Conservation (phyloP, 805 yeast species). For the Nakazawaea populi region DNA sequence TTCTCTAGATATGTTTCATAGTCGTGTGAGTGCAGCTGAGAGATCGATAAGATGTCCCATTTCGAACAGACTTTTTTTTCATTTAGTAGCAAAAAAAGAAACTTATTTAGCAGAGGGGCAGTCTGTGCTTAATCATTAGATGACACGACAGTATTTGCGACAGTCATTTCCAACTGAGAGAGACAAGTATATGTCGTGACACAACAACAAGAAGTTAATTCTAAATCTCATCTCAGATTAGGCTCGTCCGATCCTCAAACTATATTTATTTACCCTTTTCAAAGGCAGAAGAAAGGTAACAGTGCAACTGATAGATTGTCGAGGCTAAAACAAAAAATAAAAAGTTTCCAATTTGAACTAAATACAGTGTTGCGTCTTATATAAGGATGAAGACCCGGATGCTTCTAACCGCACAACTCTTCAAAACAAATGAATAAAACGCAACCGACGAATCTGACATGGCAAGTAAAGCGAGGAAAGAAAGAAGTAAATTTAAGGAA, state of each 20-base stretch:
- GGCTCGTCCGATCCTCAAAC: neutral
- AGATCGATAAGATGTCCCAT: no score
- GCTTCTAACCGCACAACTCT: neutral
- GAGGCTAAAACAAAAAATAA: no score
- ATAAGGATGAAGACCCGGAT: neutral
- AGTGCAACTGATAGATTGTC: no score
- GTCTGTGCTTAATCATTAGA: neutral
- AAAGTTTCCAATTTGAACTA: no score
- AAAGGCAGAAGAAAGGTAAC: no score
- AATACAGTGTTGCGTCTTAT: no score
- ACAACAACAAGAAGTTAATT: neutral
- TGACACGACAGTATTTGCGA: neutral
- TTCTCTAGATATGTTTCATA: no score
- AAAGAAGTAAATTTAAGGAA: conserved; percentile 4
- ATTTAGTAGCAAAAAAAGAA: neutral
- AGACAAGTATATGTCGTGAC: neutral
- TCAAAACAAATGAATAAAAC: no score
- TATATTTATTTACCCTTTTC: no score
- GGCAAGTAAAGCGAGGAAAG: conserved; percentile 1
- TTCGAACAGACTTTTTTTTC: no score
- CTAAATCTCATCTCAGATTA: neutral
- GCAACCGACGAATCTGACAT: neutral
- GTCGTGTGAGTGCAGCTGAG: neutral
- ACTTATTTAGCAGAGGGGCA: neutral
- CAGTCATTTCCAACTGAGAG: neutral